phyloP scores from a whole-genome alignment of 192 early-diverging fungal species.

The Linnemannia elongata region DNA sequence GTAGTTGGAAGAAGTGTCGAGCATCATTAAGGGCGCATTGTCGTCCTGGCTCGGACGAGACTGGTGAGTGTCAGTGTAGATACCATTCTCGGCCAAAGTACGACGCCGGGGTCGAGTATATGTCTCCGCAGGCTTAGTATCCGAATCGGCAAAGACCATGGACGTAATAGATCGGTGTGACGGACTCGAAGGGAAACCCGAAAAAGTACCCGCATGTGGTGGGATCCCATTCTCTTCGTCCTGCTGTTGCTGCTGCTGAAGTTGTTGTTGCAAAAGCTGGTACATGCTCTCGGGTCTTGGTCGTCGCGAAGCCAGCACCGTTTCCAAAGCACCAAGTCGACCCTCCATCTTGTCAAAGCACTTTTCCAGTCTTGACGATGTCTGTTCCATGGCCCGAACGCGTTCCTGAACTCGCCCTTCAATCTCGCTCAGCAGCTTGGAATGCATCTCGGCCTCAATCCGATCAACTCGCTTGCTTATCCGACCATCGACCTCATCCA shows the following conservation, averaged over 20 bases:
- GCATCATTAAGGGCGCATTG: conserved; percentile 13
- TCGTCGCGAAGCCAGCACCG: conserved; percentile 41
- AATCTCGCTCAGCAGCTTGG: conserved; percentile 50
- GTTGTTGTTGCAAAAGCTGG: conserved; percentile 48
- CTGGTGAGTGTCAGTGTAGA: neutral
- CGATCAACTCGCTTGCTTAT: conserved; percentile 51
- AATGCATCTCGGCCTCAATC: conserved; percentile 58
- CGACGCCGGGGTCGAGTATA: conserved; percentile 25
- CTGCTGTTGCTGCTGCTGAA: conserved; percentile 43
- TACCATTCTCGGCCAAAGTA: conserved; percentile 33
- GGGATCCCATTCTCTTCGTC: conserved; percentile 4
- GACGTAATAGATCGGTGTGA: conserved; percentile 36
- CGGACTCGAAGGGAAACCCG: conserved; percentile 35
- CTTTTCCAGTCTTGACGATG: conserved; percentile 39
- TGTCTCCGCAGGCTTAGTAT: neutral
- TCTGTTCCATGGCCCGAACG: conserved; percentile 53
- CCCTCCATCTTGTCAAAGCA: conserved; percentile 57
- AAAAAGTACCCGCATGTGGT: conserved; percentile 41
- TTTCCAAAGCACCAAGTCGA: conserved; percentile 44
- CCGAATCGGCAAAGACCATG: conserved; percentile 18
- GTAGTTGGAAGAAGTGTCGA: conserved; percentile 9
- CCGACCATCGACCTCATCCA: conserved; percentile 53
- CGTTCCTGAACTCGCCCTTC: conserved; percentile 52
- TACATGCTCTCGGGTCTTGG: conserved; percentile 59
- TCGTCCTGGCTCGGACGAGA: neutral